Base-by-base conservation (phyloP, 2,329 filamentous ascomycete genomes). In the Penicillium occitanis region DNA sequence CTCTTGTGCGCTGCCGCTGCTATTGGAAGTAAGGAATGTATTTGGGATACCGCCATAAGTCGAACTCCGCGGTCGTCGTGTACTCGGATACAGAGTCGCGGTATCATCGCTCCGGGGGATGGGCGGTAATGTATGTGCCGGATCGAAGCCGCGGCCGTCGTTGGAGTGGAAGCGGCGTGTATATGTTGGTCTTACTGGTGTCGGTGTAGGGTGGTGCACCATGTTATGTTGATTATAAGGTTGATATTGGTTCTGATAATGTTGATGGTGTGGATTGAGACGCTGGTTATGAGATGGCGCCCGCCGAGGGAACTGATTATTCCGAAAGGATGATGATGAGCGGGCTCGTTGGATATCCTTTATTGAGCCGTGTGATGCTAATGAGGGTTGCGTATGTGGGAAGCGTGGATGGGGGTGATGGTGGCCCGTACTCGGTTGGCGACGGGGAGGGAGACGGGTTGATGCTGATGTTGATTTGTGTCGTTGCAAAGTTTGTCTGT, bases 61-160 rank as follows among this genome's bases (percentile, higher is more conserved):
- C 46, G 67, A 74, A 64, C 76, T 79, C 33, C 77, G 74, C 5
- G 76, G 67, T 1, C 76, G 73, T 5, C 77, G 72, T 5, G 73
- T 74, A 63, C 74, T 77, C 2, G 74, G 72, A 63, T 77, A 78
- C n/a, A 75, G 68, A 22, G 77, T 58, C 8, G 76, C 73, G 13
- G 74, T 70, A 25, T 77, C 76, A n/a, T 73, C 73, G 53, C 75
- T 70, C 35, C 73, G 75, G 1, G 71, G 66, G 13, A 71, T 68
- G 0, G 71, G 71, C 0, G 71, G 71, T 17, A 73, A 66, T 6
- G 68, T 69, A 5, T 69, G 72, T 1, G 68, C 68, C 5, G 70
- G 67, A 28, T 73, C 67, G 50, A 71, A 70, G 5, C 65, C 65
- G 35, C 67, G 69, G 5, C 68, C 72, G n/a, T 66, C 61, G 6